These are phyloP conservation scores for Gypsophila paniculata DNA, from an alignment of 179 eudicot species.

Conservation along the genomic window DNA sequence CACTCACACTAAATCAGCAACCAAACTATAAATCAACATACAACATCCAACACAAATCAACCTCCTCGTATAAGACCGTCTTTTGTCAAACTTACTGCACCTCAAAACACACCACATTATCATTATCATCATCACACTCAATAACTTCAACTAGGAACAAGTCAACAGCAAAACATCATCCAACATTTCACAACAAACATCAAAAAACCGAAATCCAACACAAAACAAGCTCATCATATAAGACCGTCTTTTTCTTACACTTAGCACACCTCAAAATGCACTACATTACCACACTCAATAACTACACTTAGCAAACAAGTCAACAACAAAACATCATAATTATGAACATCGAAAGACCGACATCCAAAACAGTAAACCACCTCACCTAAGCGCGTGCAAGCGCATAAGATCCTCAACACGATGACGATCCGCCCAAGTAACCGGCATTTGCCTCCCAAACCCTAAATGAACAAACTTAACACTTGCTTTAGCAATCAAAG, in stretches of 20 bases:
- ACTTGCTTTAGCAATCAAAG: conserved; percentile 56
- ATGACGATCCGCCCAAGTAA: conserved; percentile 67
- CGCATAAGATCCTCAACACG: conserved; percentile 71
- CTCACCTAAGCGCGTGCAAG: conserved; percentile 62
- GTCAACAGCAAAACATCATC: too few relatives aligned
- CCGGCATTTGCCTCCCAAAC: conserved; percentile 52
- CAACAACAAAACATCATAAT: too few relatives aligned
- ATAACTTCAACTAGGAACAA: too few relatives aligned
- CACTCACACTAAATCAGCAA: background rate
- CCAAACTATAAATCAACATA: background rate
- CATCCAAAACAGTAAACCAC: background rate
- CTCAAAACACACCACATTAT: too few relatives aligned
- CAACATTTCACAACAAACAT: too few relatives aligned
- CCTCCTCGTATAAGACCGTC: too few relatives aligned
- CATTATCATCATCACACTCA: too few relatives aligned
- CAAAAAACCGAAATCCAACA: too few relatives aligned
- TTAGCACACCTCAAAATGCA: background rate
- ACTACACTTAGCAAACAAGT: too few relatives aligned
- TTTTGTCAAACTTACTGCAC: too few relatives aligned
- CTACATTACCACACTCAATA: background rate
- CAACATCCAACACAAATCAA: background rate
- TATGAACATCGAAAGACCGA: too few relatives aligned
- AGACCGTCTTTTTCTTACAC: background rate
- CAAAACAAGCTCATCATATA: too few relatives aligned
- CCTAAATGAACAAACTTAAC: conserved; percentile 56